Base-by-base conservation (phyloP, 2,329 filamentous ascomycete genomes). In the Fusarium pseudocircinatum region DNA sequence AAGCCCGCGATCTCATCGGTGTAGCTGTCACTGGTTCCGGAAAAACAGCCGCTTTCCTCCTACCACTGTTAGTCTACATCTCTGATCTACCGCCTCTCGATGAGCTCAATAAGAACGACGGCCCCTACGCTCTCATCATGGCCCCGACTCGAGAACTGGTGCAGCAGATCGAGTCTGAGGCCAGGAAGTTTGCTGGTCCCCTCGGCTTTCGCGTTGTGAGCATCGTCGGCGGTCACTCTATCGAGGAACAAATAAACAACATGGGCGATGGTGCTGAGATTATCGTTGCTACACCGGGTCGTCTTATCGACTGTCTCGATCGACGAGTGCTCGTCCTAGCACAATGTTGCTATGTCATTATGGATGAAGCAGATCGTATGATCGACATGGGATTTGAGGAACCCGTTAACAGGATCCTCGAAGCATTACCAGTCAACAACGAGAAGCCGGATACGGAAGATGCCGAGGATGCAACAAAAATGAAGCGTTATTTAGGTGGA, bases 301-400 rank as follows among this genome's bases (percentile, higher is more conserved):
- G 96, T 88, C 89, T 99, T 2, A 94, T 98, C 14, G 96, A 99
- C 85, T 98, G 95, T 83, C 96, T 99, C 76, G 96, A 99, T 82
- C 90, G 96, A 24, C 92, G 96, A 39, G 90, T 98, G 36, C 87
- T 98, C 4, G 96, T 99, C 3, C 89, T 98, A 53, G 92, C 91
- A n/a, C 96, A 98, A 83, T 98, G 96, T 83, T 97, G 95, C 84
- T 98, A 98, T 84, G 90, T 98, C 63, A 97, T 99, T 83, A 98
- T 99, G 96, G 96, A 99, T 82, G 96, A 99, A 88, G 96, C 96
- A 42, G 96, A 99, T 84, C 93, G 96, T 62, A 99, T 99, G 96
- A 97, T 99, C 73, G 96, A 99, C 81, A 90, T 98, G 69, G 96
- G 96, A 50, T 99, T 99, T 81, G 96, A 99, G 83, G 96, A 98